phyloP scores from a whole-genome alignment of 1,139 yeast species.

The Debaryomycetaceae sp. region DNA sequence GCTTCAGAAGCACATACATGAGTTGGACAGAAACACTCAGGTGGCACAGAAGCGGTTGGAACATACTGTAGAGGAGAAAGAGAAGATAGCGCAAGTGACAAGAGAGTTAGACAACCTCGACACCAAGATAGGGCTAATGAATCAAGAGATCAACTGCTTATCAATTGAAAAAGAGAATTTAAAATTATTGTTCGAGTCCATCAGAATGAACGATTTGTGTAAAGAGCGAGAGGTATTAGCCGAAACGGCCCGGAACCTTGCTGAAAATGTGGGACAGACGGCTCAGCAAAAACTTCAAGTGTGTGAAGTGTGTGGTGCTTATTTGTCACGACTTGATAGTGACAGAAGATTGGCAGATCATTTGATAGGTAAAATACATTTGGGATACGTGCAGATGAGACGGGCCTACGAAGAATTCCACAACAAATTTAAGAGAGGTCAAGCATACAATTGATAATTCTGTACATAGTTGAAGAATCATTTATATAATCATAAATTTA shows the following conservation, averaged over 20 bases:
- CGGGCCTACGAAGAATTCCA: conserved; percentile 51
- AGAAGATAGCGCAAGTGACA: conserved; percentile 58
- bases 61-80: conserved; percentile 74
- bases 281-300: conserved; percentile 91
- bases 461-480: not conserved
- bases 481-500: not conserved
- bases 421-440: conserved; percentile 13
- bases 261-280: conserved; percentile 78
- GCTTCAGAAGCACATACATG: conserved; percentile 54
- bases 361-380: conserved; percentile 82
- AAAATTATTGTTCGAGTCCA: conserved; percentile 49
- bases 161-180: conserved; percentile 48
- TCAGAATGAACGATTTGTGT: conserved; percentile 41
- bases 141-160: conserved; percentile 65
- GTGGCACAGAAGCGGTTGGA: conserved; percentile 67
- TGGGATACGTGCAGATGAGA: conserved; percentile 77
- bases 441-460: not conserved
- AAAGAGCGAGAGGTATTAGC: conserved; percentile 48
- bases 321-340: conserved; percentile 79
- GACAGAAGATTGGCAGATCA: conserved; percentile 91
- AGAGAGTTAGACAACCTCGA: conserved; percentile 67
- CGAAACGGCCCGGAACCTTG: conserved; percentile 52
- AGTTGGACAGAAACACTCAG: conserved; percentile 64
- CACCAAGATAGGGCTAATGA: conserved; percentile 61
- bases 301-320: conserved; percentile 90